Base-by-base conservation (phyloP, 805 yeast genomes). In the Candida stauntonica region DNA sequence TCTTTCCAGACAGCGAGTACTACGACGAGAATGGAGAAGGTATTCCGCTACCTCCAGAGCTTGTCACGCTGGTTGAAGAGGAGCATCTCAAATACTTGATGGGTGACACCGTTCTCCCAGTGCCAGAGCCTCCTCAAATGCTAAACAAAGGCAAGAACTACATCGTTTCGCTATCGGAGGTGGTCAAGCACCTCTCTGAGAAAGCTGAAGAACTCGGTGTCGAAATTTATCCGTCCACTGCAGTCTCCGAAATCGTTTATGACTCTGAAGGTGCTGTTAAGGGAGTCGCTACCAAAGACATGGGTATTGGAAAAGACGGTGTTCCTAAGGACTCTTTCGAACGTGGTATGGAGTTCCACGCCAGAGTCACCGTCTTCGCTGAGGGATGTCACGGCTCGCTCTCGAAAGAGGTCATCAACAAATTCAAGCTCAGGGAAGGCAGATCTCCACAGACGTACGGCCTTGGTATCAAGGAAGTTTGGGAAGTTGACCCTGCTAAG, bases 351-450 rank as follows among this genome's bases (percentile, higher is more conserved):
- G 98, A 87, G 62, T 93, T 93, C 62, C 93, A 82, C 51, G 86
- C 99, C 5, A 77, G 93, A 52, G 70, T 81, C 43, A 89, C 97
- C 0, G 83, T 93, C 14, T 71, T 93, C 23, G 96, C 96, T 5
- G 99, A 93, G 64, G 99, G 99, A n/a, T 93, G 99, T 58, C 98
- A 89, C 62, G 99, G 99, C 0, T 88, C 96, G 1, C 67, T 93
- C 38, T 71, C 89, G 11, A 91, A 93, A 58, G 75, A 83, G 56
- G 81, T 77, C 0, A 81, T 91, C 37, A 66, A 72, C 38, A 77
- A 80, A 51, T 91, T 64, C 62, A 69, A 79, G 30, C 65, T 93
- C 44, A 75, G 97, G 41, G 69, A 72, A 35, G 73, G 75, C 23
- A 68, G 72, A 36, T 71, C 75, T 36, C 80, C 80, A 15, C 99